Percentiles rank a stretch among this genome's conserved stretches.
These are phyloP conservation scores for Diutina neorugosa DNA, from an alignment of 1,139 yeast species.

Conservation along the genomic window DNA sequence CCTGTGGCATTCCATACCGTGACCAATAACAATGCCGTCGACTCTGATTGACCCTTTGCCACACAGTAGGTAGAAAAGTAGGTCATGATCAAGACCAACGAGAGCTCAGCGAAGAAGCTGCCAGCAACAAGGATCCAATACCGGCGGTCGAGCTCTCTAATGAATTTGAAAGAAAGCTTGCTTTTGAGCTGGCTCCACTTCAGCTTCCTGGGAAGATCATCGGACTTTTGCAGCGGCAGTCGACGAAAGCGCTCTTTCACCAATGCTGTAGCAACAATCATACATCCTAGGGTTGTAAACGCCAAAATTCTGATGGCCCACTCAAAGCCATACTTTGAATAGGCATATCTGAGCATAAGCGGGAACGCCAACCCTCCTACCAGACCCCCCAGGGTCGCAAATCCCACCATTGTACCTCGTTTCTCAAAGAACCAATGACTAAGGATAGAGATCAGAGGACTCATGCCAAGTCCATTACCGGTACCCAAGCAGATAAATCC, in stretches of 20 bases:
- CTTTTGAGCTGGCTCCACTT: conserved; percentile 4
- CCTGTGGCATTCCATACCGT: conserved; percentile 52
- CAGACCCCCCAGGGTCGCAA: conserved; percentile 53
- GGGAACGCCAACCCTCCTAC: conserved; percentile 55
- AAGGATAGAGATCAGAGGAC: conserved; percentile 44
- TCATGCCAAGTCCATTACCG: conserved; percentile 45
- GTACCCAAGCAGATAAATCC: conserved; percentile 39
- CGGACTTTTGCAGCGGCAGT: background rate
- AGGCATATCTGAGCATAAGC: conserved; percentile 40
- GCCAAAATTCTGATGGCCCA: conserved; percentile 45
- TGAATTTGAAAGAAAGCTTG: background rate
- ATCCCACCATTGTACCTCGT: conserved; percentile 43
- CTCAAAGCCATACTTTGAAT: conserved; percentile 38
- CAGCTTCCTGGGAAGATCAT: background rate
- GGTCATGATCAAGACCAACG: conserved; percentile 39
- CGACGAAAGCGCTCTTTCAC: conserved; percentile 35
- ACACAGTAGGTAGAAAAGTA: conserved; percentile 46
- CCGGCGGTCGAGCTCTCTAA: background rate
- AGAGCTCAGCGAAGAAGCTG: conserved; percentile 39
- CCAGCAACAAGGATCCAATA: conserved; percentile 15
- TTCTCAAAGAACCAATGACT: conserved; percentile 47
- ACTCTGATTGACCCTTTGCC: conserved; percentile 38
- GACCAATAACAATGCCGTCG: conserved; percentile 38
- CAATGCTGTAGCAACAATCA: conserved; percentile 25
- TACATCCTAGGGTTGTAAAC: conserved; percentile 17